Conservation (phyloP, 1,284 basidiomycete genomes). For the Crepidotus sp. region DNA sequence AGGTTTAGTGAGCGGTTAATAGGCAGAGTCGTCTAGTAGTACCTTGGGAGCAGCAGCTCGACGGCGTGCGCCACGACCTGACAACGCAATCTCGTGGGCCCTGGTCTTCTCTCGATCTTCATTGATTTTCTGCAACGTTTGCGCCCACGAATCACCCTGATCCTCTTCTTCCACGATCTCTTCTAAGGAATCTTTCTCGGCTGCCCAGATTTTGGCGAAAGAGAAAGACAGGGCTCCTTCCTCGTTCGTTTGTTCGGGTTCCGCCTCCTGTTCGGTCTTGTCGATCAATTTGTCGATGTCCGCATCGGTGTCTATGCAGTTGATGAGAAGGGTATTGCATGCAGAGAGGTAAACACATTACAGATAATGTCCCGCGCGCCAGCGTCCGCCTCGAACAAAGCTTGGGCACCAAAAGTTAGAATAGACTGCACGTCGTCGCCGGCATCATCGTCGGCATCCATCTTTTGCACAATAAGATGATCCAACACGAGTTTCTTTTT, state of each 20-base stretch:
- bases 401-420: conserved; percentile 74
- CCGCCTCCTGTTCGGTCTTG: conserved; percentile 70
- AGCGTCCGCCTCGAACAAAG: conserved; percentile 62
- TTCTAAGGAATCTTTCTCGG: conserved; percentile 59
- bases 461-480: conserved; percentile 89
- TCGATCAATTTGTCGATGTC: conserved; percentile 79
- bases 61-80: conserved; percentile 64
- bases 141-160: conserved; percentile 70
- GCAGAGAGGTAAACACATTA: conserved; percentile 23
- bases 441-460: conserved; percentile 71
- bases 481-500: conserved; percentile 89
- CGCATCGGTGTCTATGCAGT: conserved; percentile 55
- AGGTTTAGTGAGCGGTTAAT: not conserved
- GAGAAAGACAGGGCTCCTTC: conserved; percentile 53
- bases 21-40: conserved; percentile 7
- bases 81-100: conserved; percentile 39
- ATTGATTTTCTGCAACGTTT: conserved; percentile 57
- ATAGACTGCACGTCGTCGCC: conserved; percentile 73
- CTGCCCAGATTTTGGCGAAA: conserved; percentile 85
- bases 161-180: conserved; percentile 50
- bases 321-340: conserved; percentile 3
- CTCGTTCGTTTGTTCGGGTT: conserved; percentile 36
- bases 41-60: conserved; percentile 57
- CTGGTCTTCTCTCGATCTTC: conserved; percentile 38
- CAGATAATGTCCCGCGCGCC: conserved; percentile 60